phyloP scores from a whole-genome alignment of 495 filamentous ascomycete genomes.

The Penicillium canariense region DNA sequence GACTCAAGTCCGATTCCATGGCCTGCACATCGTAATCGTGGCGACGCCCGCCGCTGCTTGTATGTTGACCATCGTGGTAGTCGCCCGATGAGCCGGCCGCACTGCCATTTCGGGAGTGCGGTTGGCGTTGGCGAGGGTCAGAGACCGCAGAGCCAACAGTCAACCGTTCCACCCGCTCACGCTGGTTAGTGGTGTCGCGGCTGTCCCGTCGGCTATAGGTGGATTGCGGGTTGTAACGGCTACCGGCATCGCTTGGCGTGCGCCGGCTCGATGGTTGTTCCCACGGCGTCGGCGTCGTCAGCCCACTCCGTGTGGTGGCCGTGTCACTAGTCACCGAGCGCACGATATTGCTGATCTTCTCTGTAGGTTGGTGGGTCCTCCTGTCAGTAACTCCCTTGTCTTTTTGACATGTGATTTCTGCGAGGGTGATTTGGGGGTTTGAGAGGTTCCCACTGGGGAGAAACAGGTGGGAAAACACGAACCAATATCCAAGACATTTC shows the following conservation, averaged over 20 bases:
- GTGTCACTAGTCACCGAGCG: conserved; percentile 74
- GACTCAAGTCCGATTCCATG: conserved; percentile 84
- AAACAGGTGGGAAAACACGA: conserved; percentile 42
- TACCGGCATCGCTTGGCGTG: conserved; percentile 49
- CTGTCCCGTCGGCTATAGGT: conserved; percentile 52
- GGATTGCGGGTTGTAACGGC: conserved; percentile 23
- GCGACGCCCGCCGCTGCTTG: conserved; percentile 53
- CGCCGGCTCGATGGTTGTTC: conserved; percentile 50
- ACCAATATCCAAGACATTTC: conserved; percentile 95
- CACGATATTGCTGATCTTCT: conserved; percentile 94
- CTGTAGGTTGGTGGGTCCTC: conserved; percentile 43
- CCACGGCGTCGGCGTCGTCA: conserved; percentile 60
- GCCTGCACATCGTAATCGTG: conserved; percentile 97
- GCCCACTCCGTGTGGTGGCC: conserved; percentile 45
- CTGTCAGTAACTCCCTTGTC: not conserved
- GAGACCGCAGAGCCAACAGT: conserved; percentile 34
- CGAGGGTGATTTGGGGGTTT: no score
- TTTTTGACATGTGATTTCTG: not conserved
- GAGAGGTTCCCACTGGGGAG: no score
- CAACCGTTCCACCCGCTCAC: conserved; percentile 60
- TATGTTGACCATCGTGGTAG: conserved; percentile 63
- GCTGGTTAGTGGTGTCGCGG: conserved; percentile 51
- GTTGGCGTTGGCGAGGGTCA: conserved; percentile 47
- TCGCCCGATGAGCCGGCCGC: conserved; percentile 71
- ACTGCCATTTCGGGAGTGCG: conserved; percentile 68